A percentile compares a stretch with the other conserved stretches of the same genome.
Evolutionary conservation across 2,329 filamentous ascomycete genomes (phyloP).

Genomic region (Xylariaceae sp.): DNA sequence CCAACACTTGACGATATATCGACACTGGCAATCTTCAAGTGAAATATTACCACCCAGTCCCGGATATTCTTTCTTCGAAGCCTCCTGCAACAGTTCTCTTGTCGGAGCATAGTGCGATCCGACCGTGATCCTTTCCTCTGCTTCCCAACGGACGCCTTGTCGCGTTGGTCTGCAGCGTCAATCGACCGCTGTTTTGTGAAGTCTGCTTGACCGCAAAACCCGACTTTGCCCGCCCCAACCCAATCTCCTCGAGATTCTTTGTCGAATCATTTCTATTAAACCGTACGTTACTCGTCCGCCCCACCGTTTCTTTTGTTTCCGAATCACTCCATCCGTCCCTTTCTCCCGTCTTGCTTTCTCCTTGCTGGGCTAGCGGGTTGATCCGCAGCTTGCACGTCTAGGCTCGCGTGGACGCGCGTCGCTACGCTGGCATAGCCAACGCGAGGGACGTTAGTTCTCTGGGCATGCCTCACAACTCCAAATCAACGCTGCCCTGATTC

Average conservation of each 20-base stretch:
- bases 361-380: neutral
- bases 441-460: neutral
- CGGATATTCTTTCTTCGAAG: neutral
- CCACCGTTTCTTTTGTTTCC: neutral
- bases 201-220: neutral
- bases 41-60: neutral
- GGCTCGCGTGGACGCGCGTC: neutral
- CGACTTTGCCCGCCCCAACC: neutral
- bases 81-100: neutral
- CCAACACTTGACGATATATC: neutral
- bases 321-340: neutral
- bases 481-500: neutral
- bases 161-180: neutral
- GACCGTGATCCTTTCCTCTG: neutral
- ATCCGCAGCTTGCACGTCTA: neutral
- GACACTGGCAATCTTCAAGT: constrained; percentile 3
- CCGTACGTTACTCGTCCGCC: neutral
- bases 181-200: neutral
- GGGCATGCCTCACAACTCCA: neutral
- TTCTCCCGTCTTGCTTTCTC: neutral
- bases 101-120: neutral
- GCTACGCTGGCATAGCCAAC: neutral
- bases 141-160: neutral
- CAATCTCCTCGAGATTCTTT: neutral
- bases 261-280: neutral